A percentile compares a stretch with the other conserved stretches of the same genome.
Evolutionary conservation across 805 yeast species (phyloP).

Genomic region (Pichia cabralensis): DNA sequence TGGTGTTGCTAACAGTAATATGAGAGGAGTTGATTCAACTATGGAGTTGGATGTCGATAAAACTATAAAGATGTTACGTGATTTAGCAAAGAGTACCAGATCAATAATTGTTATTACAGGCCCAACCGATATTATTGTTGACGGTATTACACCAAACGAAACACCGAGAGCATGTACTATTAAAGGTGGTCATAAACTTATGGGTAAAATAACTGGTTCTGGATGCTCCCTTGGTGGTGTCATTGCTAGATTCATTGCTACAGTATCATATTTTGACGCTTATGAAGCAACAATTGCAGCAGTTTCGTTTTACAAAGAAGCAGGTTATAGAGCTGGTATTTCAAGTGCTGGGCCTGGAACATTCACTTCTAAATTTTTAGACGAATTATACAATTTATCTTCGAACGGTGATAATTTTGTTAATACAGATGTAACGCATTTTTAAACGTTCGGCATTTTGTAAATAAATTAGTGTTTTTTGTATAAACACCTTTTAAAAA

Average conservation of each 20-base stretch:
- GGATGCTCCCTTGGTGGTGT: slow-evolving; percentile 78
- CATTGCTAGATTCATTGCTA: slow-evolving; percentile 49
- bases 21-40: slow-evolving; percentile 67
- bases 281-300: slow-evolving; percentile 46
- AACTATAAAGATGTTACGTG: slow-evolving; percentile 32
- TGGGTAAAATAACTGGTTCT: slow-evolving; percentile 68
- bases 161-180: slow-evolving; percentile 17
- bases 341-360: slow-evolving; percentile 42
- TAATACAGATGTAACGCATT: background rate
- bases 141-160: slow-evolving; percentile 28
- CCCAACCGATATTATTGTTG: slow-evolving; percentile 37
- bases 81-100: slow-evolving; percentile 40
- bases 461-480: too few relatives aligned
- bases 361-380: slow-evolving; percentile 39
- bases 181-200: slow-evolving; percentile 49
- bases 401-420: background rate
- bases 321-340: slow-evolving; percentile 46
- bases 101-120: slow-evolving; percentile 72
- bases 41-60: slow-evolving; percentile 13
- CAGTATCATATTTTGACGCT: slow-evolving; percentile 26
- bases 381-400: slow-evolving; percentile 23
- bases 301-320: slow-evolving; percentile 45
- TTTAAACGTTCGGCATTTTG: background rate
- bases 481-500: too few relatives aligned
- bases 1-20: slow-evolving; percentile 29